These are phyloP conservation scores for Simplicillium sp. DNA, from an alignment of 2,329 filamentous ascomycete species.

Conservation along the genomic window DNA sequence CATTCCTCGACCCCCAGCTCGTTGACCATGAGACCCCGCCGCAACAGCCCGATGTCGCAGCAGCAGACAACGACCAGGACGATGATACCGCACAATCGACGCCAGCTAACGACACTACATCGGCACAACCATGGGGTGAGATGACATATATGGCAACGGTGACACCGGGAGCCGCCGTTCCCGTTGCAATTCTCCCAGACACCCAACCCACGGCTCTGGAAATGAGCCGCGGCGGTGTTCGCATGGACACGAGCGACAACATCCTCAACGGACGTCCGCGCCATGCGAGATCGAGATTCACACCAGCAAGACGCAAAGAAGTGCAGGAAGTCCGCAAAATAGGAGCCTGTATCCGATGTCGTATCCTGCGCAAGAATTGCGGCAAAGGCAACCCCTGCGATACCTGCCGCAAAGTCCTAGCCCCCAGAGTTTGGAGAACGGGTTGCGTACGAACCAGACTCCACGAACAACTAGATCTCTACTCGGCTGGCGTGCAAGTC, in stretches of 20 bases:
- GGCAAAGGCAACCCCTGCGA: conserved; percentile 54
- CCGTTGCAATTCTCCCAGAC: conserved; percentile 20
- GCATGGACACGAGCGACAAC: conserved; percentile 38
- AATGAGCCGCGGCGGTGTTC: conserved; percentile 36
- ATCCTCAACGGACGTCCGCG: conserved; percentile 37
- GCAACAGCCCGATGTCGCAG: conserved; percentile 18
- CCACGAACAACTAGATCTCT: conserved; percentile 52
- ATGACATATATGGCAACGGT: conserved; percentile 34
- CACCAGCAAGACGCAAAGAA: conserved; percentile 48
- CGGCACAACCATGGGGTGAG: conserved; percentile 41
- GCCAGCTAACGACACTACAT: conserved; percentile 12
- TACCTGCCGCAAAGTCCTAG: conserved; percentile 53
- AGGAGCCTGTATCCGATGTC: conserved; percentile 56
- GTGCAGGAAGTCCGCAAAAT: conserved; percentile 56
- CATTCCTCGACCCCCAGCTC: conserved; percentile 44
- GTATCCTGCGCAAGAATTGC: conserved; percentile 57
- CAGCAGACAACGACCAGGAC: conserved; percentile 12
- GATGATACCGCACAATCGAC: conserved; percentile 14
- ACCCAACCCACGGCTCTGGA: conserved; percentile 20
- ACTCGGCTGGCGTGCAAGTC: conserved; percentile 54
- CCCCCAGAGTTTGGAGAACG: conserved; percentile 55
- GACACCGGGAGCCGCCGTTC: conserved; percentile 13
- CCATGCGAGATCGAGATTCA: conserved; percentile 49
- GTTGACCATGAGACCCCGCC: conserved; percentile 19
- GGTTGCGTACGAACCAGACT: conserved; percentile 54